Evolutionary conservation across 2,329 filamentous ascomycete species (phyloP), one percentile per base, ranked within the genome.

Genomic region (Paecilomyces niveus): DNA sequence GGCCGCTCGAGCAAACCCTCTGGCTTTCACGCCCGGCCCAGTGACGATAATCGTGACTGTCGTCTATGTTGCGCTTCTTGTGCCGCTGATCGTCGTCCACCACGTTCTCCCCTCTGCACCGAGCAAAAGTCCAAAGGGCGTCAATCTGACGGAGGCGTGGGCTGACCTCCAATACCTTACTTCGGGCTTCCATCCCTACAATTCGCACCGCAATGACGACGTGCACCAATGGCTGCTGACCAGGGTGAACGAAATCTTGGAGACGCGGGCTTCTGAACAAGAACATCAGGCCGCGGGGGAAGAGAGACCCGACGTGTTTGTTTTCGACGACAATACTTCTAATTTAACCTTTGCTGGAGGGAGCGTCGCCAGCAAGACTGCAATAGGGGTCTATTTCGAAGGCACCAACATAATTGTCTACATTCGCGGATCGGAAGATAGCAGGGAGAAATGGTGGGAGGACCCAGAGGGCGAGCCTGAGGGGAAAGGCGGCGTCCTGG

Each of bases 331-430:
- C 70, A 78, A 85, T 53, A 76, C 80, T 49, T 89, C 90, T 32
- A 97, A 97, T 68, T 83, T 90, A 57, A 94, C 92, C 1, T 87
- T 82, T 39, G 85, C 85, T 51, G 76, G 79, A 5, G 76, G 77
- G 56, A 72, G 68, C 1, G 72, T 74, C 39, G 68, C 71, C 1
- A 66, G 65, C 24, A 60, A 76, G 21, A 58, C 75, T 59, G 54
- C 84, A 76, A 69, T 74, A 21, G 81, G 78, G 10, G 84, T 90
- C 29, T 97, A 97, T 71, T 97, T 96, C 67, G 92, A 97, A 75
- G 90, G 91, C 32, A 93, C 85, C 62, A 99, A 97, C 68, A 86
- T 97, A 64, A 87, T 97, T 62, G 87, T 96, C 39, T 96, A 97
- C 68, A 89, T 99, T 59, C 87, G 90, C 53, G 94, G 94, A 32